Conservation (phyloP, 169 alveolate genomes). For the Blepharisma undulans region DNA sequence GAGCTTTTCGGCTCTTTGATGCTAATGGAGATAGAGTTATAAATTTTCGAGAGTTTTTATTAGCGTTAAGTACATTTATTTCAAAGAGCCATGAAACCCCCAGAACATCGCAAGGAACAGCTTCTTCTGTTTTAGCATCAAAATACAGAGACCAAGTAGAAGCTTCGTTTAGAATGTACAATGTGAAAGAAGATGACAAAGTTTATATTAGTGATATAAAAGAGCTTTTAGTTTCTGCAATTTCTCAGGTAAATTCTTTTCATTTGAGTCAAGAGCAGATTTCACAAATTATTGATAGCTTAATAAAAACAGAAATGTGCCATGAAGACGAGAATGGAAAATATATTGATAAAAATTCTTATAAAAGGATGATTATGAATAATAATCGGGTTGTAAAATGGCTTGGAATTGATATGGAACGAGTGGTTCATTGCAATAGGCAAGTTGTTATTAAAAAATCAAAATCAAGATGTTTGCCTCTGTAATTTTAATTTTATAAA, state of each 20-base stretch:
- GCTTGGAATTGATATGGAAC: conserved; percentile 5
- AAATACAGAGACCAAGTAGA: neutral
- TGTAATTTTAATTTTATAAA: neutral
- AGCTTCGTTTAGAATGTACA: neutral
- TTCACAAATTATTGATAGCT: neutral
- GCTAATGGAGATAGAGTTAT: conserved; percentile 26
- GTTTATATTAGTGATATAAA: neutral
- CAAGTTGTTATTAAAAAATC: neutral
- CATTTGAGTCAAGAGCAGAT: neutral
- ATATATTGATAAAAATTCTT: neutral
- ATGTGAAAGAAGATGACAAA: neutral
- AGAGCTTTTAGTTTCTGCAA: neutral
- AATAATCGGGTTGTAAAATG: neutral
- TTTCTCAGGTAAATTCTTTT: neutral
- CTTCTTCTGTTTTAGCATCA: neutral
- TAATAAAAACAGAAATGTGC: neutral
- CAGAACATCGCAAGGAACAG: neutral
- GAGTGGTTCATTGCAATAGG: neutral
- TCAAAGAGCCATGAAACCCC: neutral
- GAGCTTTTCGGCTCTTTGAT: conserved; percentile 6
- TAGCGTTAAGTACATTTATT: conserved; percentile 3
- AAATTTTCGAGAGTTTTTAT: conserved; percentile 23
- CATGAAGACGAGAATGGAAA: neutral
- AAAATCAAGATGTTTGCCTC: conserved; percentile 12
- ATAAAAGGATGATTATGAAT: neutral